Percentiles rank a stretch among this genome's conserved stretches.
Evolutionary conservation across 192 early-diverging fungal genomes (phyloP).

Genomic region (Diversispora eburnea): DNA sequence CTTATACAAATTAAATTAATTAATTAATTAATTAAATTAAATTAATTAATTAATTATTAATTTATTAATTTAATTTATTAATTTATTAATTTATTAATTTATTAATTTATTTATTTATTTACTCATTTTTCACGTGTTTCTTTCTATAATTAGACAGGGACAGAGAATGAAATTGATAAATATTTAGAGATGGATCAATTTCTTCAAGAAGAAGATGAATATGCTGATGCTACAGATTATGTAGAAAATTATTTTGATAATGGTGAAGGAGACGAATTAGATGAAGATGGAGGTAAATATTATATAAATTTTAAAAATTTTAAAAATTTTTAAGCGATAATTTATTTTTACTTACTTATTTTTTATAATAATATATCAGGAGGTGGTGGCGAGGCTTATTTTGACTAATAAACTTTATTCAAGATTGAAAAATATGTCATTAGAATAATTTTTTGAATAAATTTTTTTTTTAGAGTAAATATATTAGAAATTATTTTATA

Average conservation of each 20-base stretch:
- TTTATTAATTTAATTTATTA: no score
- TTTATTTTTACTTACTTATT: background rate
- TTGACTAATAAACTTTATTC: background rate
- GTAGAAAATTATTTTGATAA: slow-evolving; percentile 22
- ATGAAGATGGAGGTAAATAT: background rate
- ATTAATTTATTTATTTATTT: no score
- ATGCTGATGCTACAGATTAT: slow-evolving; percentile 20
- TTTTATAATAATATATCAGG: background rate
- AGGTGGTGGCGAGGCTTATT: slow-evolving; percentile 1
- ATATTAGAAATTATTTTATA: no score
- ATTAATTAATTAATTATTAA: no score
- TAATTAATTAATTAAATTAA: no score
- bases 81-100: no score
- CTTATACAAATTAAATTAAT: no score
- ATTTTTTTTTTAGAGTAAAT: no score
- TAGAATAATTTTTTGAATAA: no score
- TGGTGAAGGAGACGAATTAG: slow-evolving; percentile 1
- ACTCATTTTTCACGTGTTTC: background rate
- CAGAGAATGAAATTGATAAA: slow-evolving; percentile 8
- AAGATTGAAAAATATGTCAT: no score
- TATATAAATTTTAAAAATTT: background rate
- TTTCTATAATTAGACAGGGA: background rate
- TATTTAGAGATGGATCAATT: background rate
- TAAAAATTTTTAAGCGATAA: background rate
- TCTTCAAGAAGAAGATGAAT: slow-evolving; percentile 16